These are phyloP conservation scores for Asterochloris sp. DNA, from an alignment of 139 green algal genomes.

Conservation along the genomic window DNA sequence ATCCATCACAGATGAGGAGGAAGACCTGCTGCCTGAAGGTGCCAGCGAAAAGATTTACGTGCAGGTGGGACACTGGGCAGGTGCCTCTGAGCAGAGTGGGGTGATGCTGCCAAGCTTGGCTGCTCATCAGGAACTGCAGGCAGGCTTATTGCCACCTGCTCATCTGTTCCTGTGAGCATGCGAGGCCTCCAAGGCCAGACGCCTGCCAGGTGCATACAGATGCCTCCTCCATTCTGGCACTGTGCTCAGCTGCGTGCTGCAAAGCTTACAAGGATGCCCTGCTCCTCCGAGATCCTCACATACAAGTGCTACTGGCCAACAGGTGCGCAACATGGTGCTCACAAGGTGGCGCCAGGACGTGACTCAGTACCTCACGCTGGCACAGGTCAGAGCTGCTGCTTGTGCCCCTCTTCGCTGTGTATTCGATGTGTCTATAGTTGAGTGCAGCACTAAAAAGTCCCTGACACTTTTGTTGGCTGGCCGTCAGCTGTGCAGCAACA, in stretches of 20 bases:
- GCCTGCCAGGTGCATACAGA: not conserved
- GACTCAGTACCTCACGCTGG: constrained; percentile 6
- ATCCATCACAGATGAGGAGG: constrained; percentile 35
- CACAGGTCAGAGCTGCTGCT: constrained; percentile 23
- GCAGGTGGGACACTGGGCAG: not conserved
- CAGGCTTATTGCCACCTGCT: no score
- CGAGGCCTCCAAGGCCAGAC: not conserved
- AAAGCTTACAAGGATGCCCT: not conserved
- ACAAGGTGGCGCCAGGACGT: constrained; percentile 51
- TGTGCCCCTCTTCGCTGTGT: not conserved
- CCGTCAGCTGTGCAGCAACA: not conserved
- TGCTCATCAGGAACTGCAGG: no score
- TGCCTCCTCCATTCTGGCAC: no score
- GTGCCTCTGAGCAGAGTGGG: no score
- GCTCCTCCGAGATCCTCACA: no score
- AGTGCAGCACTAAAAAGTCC: not conserved
- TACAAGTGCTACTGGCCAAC: not conserved
- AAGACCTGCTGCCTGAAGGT: constrained; percentile 40
- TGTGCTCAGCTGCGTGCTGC: not conserved
- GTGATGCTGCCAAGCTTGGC: no score
- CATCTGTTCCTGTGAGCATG: no score
- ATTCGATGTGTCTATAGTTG: constrained; percentile 26
- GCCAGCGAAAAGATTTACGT: constrained; percentile 34
- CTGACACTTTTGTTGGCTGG: not conserved
- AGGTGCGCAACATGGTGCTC: constrained; percentile 29